A percentile compares a stretch with the other conserved stretches of the same genome.
Conservation (phyloP, 176 grass and related monocot species). For the Neostapfia colusana region DNA sequence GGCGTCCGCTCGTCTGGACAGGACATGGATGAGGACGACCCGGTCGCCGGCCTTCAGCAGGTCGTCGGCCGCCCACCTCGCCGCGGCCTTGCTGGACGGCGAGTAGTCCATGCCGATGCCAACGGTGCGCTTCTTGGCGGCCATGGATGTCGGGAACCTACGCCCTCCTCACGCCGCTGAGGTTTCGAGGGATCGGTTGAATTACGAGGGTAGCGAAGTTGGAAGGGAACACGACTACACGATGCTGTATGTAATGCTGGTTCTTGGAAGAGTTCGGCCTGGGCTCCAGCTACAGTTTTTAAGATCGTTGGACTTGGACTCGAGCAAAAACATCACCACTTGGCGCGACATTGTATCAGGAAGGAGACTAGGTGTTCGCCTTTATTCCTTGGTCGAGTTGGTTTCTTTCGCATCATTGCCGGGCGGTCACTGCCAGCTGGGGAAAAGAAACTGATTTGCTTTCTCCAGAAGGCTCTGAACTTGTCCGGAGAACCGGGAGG, state of each 20-base stretch:
- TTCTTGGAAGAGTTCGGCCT: conserved; percentile 33
- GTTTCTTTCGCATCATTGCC: conserved; percentile 26
- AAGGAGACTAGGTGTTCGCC: neutral
- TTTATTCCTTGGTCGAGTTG: conserved; percentile 36
- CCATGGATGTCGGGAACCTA: neutral
- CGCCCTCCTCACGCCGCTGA: neutral
- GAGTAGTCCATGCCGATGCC: conserved; percentile 87
- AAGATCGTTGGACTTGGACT: no score
- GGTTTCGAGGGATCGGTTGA: conserved; percentile 11
- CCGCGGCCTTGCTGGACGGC: conserved; percentile 65
- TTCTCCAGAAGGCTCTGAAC: conserved; percentile 39
- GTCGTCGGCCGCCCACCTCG: conserved; percentile 55
- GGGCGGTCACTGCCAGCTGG: conserved; percentile 40
- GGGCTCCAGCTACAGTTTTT: conserved; percentile 28
- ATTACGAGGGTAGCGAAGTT: neutral
- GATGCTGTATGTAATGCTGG: conserved; percentile 28
- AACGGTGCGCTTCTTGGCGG: conserved; percentile 39
- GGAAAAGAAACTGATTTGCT: conserved; percentile 16
- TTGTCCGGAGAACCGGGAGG: conserved; percentile 7
- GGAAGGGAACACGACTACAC: neutral
- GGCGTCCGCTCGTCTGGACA: conserved; percentile 48
- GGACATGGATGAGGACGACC: conserved; percentile 65
- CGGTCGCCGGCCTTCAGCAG: conserved; percentile 50
- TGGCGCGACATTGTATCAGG: no score
- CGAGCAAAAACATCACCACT: no score